These are phyloP conservation scores for Aspergillus brunneoviolaceus DNA, from an alignment of 2,329 filamentous ascomycete species.

Conservation along the genomic window DNA sequence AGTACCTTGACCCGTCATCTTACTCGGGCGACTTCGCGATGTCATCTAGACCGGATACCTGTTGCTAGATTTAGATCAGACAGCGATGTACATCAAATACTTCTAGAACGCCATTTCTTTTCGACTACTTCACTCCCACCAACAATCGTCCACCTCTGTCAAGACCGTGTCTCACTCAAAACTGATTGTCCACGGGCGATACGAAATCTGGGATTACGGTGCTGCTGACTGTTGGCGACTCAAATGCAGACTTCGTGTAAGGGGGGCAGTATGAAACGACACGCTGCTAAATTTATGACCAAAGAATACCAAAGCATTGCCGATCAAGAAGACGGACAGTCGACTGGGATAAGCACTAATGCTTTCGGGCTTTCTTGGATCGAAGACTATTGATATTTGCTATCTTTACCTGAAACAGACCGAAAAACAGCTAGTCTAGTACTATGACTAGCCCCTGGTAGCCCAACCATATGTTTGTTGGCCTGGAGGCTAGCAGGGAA, in stretches of 20 bases:
- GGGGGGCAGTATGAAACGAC: background rate
- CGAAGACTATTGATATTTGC: slow-evolving; percentile 1
- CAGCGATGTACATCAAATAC: background rate
- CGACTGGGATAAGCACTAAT: slow-evolving; percentile 4
- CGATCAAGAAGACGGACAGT: background rate
- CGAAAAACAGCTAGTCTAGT: background rate
- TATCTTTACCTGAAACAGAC: slow-evolving; percentile 4
- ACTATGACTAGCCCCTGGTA: background rate
- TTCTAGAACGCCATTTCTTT: background rate
- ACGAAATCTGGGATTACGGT: background rate
- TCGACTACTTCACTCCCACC: background rate
- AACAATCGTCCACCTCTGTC: too few species aligned
- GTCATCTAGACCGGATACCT: background rate
- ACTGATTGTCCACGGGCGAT: background rate
- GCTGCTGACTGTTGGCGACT: background rate
- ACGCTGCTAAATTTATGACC: background rate
- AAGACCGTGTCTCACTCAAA: background rate
- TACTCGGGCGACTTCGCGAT: background rate
- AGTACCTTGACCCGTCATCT: background rate
- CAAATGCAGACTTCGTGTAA: background rate
- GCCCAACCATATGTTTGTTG: background rate
- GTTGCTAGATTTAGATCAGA: background rate
- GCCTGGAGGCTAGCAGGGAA: background rate
- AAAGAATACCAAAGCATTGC: background rate
- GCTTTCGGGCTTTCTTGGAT: background rate